Conservation (phyloP, 768 basidiomycete genomes). For the Candolleomyces eurysporus region DNA sequence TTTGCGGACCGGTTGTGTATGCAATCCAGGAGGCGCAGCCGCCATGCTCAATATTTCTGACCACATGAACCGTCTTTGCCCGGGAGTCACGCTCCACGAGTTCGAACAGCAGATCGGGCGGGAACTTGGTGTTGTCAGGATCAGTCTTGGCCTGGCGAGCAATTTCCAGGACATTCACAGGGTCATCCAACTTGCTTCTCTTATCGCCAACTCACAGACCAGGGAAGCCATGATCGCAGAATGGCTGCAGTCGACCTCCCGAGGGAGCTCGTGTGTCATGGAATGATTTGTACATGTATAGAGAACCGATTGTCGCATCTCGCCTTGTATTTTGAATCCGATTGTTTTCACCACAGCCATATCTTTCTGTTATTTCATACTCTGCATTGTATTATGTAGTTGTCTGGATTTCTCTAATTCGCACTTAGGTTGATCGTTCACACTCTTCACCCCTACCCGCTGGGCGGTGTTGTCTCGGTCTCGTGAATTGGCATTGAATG, state of each 20-base stretch:
- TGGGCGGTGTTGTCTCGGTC: no score
- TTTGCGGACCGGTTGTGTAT: conserved; percentile 83
- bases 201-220: conserved; percentile 33
- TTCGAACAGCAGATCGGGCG: conserved; percentile 60
- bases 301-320: not conserved
- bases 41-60: conserved; percentile 64
- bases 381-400: no score
- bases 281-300: not conserved
- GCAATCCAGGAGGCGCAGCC: conserved; percentile 82
- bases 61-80: conserved; percentile 60
- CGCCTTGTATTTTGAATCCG: no score
- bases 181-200: conserved; percentile 47
- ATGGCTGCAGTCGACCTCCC: not conserved
- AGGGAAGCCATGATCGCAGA: conserved; percentile 18
- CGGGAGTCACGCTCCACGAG: conserved; percentile 58
- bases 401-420: no score
- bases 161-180: conserved; percentile 74
- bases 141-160: conserved; percentile 78
- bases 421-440: no score
- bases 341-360: no score
- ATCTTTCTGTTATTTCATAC: no score
- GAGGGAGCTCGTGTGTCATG: not conserved
- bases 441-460: no score
- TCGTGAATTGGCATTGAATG: no score
- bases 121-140: conserved; percentile 72